Evolutionary conservation across 805 yeast genomes (phyloP).

Genomic region (Zygoascus bituminiphila): DNA sequence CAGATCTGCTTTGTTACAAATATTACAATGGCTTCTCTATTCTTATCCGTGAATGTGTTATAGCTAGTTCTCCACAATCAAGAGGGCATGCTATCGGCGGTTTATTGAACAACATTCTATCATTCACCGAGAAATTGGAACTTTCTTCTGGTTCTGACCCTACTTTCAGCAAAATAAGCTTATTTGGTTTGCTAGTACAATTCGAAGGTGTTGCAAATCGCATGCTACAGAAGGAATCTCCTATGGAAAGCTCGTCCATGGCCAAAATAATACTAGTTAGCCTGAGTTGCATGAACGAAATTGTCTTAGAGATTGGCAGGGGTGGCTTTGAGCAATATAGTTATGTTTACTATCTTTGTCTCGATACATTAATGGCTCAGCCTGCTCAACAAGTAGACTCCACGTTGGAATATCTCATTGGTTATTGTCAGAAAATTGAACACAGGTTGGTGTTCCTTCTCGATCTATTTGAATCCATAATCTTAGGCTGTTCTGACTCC

Average conservation of each 20-base stretch:
- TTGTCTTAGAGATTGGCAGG: conserved; percentile 22
- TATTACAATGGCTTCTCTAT: conserved; percentile 15
- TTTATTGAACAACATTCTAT: neutral
- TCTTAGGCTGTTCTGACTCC: conserved; percentile 28
- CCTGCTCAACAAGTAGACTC: neutral
- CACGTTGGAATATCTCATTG: neutral
- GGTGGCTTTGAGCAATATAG: conserved; percentile 39
- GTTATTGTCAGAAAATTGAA: neutral
- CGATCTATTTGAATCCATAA: conserved; percentile 29
- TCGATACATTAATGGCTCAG: conserved; percentile 33
- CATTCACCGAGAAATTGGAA: conserved; percentile 3
- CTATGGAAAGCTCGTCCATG: conserved; percentile 6
- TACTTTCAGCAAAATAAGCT: conserved; percentile 14
- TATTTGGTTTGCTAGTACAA: conserved; percentile 21
- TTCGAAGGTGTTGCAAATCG: conserved; percentile 21
- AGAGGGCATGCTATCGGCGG: neutral
- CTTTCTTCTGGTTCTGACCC: neutral
- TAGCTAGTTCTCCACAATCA: neutral
- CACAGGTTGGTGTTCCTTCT: conserved; percentile 19
- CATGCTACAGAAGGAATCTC: conserved; percentile 8
- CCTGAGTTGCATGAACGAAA: conserved; percentile 20
- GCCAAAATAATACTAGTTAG: conserved; percentile 16
- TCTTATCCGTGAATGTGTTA: conserved; percentile 6
- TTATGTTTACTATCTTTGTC: conserved; percentile 44
- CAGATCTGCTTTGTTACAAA: neutral